Evolutionary conservation across 2,329 filamentous ascomycete genomes (phyloP).

Genomic region (Cyphellophora attinorum): DNA sequence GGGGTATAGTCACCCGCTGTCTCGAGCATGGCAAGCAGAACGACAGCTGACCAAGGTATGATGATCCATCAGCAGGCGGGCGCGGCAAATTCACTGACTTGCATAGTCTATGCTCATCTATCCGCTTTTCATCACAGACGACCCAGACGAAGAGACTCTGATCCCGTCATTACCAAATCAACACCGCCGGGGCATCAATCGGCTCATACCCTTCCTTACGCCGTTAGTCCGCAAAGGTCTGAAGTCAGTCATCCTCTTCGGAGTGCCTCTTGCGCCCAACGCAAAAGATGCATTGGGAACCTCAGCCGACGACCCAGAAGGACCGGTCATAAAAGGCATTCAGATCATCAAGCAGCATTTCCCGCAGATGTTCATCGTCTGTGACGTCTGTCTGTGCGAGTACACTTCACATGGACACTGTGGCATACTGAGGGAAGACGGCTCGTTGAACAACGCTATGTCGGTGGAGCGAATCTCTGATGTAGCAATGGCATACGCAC

Average conservation of each 20-base stretch:
- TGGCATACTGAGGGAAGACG: constrained; percentile 88
- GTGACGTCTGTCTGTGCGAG: constrained; percentile 95
- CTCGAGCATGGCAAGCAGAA: constrained; percentile 73
- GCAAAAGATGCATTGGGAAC: constrained; percentile 89
- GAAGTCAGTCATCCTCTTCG: constrained; percentile 88
- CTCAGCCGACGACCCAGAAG: constrained; percentile 81
- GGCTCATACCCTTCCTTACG: constrained; percentile 71
- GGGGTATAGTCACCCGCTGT: constrained; percentile 71
- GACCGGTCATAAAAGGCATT: constrained; percentile 82
- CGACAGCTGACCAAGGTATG: constrained; percentile 73
- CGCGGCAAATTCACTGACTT: neutral
- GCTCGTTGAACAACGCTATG: constrained; percentile 81
- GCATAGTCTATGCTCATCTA: constrained; percentile 93
- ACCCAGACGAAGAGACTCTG: constrained; percentile 80
- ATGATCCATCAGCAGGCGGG: neutral
- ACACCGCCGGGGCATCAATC: constrained; percentile 78
- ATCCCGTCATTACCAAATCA: constrained; percentile 90
- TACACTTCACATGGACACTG: constrained; percentile 98
- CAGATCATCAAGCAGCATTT: constrained; percentile 75
- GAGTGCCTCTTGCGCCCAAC: constrained; percentile 71
- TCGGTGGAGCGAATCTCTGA: constrained; percentile 93
- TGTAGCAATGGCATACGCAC: constrained; percentile 95
- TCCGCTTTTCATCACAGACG: constrained; percentile 90
- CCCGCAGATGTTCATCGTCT: constrained; percentile 81
- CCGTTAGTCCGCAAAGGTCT: constrained; percentile 84